A percentile compares a stretch with the other conserved stretches of the same genome.
Conservation (phyloP, 2,329 filamentous ascomycete species). For the Rhynchosporium agropyri region DNA sequence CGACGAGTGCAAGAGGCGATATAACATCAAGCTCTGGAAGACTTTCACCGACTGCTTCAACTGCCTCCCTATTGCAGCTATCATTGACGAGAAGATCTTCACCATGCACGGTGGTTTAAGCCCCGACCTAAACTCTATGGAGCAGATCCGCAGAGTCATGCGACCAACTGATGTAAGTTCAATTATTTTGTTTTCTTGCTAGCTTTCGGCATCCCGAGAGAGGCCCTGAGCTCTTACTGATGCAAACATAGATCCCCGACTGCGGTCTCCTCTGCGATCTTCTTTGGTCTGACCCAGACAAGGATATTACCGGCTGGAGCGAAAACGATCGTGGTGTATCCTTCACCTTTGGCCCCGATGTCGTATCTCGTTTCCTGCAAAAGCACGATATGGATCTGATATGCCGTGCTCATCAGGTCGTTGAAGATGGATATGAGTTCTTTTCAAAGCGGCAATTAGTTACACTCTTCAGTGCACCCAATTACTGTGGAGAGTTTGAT, state of each 20-base stretch:
- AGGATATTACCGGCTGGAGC: constrained; percentile 98
- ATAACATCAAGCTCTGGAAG: constrained; percentile 99
- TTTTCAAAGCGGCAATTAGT: constrained; percentile 98
- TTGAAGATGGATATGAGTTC: constrained; percentile 99
- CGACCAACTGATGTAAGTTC: constrained; percentile 92
- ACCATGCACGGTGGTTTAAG: constrained; percentile 99
- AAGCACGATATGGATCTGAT: constrained; percentile 99
- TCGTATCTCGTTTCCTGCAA: constrained; percentile 95
- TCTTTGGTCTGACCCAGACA: constrained; percentile 97
- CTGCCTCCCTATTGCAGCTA: constrained; percentile 95
- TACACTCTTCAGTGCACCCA: constrained; percentile 95
- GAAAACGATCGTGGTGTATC: constrained; percentile 98
- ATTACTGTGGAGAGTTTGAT: constrained; percentile 99
- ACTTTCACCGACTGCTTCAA: constrained; percentile 99
- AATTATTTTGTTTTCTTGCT: constrained; percentile 35
- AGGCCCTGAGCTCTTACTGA: constrained; percentile 43
- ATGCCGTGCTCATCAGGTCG: constrained; percentile 97
- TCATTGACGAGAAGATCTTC: constrained; percentile 99
- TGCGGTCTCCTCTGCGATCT: constrained; percentile 97
- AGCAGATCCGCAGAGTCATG: constrained; percentile 99
- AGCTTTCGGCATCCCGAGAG: constrained; percentile 37
- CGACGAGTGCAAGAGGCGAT: constrained; percentile 98
- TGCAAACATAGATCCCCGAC: constrained; percentile 78
- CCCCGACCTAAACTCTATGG: constrained; percentile 98
- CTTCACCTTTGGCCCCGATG: constrained; percentile 97